Evolutionary conservation across 345 rosid species (phyloP).

Genomic region (Gossypium ekmanianum): DNA sequence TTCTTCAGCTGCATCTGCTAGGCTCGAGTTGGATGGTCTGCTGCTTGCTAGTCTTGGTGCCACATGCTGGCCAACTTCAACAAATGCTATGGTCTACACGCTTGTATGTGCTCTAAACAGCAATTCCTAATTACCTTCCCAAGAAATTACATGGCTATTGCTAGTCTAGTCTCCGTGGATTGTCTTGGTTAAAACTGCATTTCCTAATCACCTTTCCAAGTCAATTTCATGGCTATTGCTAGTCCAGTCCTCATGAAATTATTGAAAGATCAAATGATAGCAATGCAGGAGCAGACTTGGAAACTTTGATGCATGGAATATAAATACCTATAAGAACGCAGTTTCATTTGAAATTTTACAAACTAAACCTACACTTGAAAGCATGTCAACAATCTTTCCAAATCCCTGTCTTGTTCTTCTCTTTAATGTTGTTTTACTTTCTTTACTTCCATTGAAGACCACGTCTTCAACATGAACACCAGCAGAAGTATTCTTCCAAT

Average conservation of each 20-base stretch:
- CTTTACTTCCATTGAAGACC: constrained; percentile 28
- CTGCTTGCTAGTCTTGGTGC: too few relatives aligned
- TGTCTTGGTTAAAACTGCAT: not conserved
- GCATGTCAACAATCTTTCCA: constrained; percentile 19
- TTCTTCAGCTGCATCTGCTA: too few relatives aligned
- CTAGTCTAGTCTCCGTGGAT: not conserved
- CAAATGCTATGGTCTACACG: not conserved
- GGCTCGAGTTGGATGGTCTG: too few relatives aligned
- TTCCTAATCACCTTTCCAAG: not conserved
- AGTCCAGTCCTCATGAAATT: not conserved
- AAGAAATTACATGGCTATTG: not conserved
- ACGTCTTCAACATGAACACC: constrained; percentile 36
- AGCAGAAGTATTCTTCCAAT: constrained; percentile 50
- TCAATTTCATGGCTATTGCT: not conserved
- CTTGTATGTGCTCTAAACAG: too few relatives aligned
- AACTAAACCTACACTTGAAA: not conserved
- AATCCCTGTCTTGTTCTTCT: constrained; percentile 24
- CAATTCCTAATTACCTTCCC: not conserved
- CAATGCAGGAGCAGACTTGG: not conserved
- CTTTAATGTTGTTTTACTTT: constrained; percentile 19
- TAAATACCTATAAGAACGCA: not conserved
- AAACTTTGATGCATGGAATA: not conserved
- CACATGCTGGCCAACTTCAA: too few relatives aligned
- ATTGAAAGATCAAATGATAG: not conserved
- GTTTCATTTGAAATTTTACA: not conserved